Evolutionary conservation across 163 green algal species (phyloP), one percentile per base, ranked within the genome.

Genomic region (Scenedesmus sp.): DNA sequence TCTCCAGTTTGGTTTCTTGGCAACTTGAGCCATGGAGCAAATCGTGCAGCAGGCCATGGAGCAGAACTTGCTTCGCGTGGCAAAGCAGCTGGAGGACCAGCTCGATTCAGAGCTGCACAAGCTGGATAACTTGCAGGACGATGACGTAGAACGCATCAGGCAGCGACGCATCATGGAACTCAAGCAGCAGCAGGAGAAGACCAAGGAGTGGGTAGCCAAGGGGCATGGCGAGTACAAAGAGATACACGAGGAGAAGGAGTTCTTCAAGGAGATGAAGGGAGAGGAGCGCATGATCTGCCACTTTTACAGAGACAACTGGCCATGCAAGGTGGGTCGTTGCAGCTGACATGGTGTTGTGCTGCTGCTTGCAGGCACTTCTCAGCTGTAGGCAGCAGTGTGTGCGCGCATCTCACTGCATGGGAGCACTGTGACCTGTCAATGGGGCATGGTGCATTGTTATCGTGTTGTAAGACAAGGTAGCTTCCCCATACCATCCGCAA

Each of bases 251-350:
- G 98, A 99, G 93, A 97, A 98, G 81, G 97, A 99, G 7, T 99
- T 99, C 91, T 99, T 99, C 89, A 95, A 95, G 59, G 96, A 97
- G 79, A 98, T 99, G 93, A 99, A 99, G 95, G 95, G 97, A 1
- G 97, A 99, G 91, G 97, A 99, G 59, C 94, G 98, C 55, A 96
- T 99, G 94, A 95, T 99, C 0, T 99, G 96, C 93, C 98, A 99
- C 90, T 99, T 99, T 88, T 99, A 97, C 92, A 92, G 98, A 10
- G 94, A 98, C 46, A 99, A 97, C 93, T 98, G 96, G 95, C 98
- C 98, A 6, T 99, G 98, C 96, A 98, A 99, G 96, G 96, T 97
- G 91, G 0, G 92, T 1, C 3, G 9, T 15, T 57, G 54, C 52
- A 8, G 9, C 13, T 83, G 74, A 10, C n/a, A 23, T n/a, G 26